A percentile compares a stretch with the other conserved stretches of the same genome.
Conservation (phyloP, 306 rosid genomes). For the Trifolium repens region DNA sequence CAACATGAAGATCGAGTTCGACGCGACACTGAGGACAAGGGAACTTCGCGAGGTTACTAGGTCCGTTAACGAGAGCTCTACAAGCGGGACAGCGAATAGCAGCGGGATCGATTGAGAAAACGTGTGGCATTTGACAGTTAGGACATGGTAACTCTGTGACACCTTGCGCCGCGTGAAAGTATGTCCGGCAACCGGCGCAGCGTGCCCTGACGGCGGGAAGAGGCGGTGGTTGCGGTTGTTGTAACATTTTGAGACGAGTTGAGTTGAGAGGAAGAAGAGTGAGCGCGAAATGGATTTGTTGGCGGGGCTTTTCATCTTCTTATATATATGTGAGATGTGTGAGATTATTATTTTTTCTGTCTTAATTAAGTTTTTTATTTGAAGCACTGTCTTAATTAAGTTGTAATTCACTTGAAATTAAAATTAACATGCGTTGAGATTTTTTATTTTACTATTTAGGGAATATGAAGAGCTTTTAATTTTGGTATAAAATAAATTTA, state of each 20-base stretch:
- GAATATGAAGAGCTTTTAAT: too few relatives aligned
- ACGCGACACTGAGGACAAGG: slow-evolving; percentile 74
- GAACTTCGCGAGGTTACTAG: slow-evolving; percentile 64
- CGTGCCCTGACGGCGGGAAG: slow-evolving; percentile 55
- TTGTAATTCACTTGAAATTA: too few relatives aligned
- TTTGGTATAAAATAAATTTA: too few relatives aligned
- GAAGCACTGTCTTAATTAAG: too few relatives aligned
- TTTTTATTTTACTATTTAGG: too few relatives aligned
- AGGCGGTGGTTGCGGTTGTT: slow-evolving; percentile 34
- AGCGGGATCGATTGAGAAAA: slow-evolving; percentile 48
- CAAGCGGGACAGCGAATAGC: slow-evolving; percentile 70
- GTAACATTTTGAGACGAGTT: background rate
- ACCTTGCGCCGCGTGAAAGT: slow-evolving; percentile 57
- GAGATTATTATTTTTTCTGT: too few relatives aligned
- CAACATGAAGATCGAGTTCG: slow-evolving; percentile 63
- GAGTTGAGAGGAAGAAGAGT: background rate
- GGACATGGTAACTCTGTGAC: slow-evolving; percentile 69
- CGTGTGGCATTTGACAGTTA: slow-evolving; percentile 66
- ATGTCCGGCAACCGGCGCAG: slow-evolving; percentile 68
- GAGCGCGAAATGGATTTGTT: background rate
- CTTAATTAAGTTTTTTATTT: too few relatives aligned
- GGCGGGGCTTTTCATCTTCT: too few relatives aligned
- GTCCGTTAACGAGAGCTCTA: slow-evolving; percentile 69
- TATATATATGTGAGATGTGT: too few relatives aligned
- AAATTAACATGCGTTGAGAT: too few relatives aligned